Evolutionary conservation across 1,284 basidiomycete species (phyloP).

Genomic region (Inonotus hispidus): DNA sequence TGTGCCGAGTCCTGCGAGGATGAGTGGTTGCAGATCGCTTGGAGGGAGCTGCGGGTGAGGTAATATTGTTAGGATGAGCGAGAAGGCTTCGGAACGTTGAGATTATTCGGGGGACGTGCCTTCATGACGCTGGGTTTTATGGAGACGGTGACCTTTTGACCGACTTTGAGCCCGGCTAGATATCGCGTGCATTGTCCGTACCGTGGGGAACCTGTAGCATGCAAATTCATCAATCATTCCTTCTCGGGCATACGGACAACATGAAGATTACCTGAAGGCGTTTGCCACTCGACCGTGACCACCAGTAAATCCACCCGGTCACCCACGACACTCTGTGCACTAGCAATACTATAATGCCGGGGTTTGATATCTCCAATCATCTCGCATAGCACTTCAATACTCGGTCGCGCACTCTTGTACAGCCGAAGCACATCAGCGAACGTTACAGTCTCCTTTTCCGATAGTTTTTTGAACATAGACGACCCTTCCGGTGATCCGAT

Average conservation of each 20-base stretch:
- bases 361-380: constrained; percentile 93
- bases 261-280: constrained; percentile 62
- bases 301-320: constrained; percentile 92
- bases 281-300: constrained; percentile 94
- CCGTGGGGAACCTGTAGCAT: constrained; percentile 57
- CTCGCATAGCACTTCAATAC: constrained; percentile 81
- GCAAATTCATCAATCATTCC: not conserved
- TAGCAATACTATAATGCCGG: constrained; percentile 97
- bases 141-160: constrained; percentile 94
- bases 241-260: constrained; percentile 10
- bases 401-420: constrained; percentile 79
- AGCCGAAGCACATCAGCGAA: constrained; percentile 85
- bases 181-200: constrained; percentile 98
- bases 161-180: constrained; percentile 76
- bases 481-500: constrained; percentile 91
- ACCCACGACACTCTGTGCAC: constrained; percentile 90
- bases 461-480: constrained; percentile 91
- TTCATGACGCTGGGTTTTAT: constrained; percentile 99
- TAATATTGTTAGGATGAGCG: constrained; percentile 6
- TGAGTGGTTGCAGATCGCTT: constrained; percentile 82
- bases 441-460: constrained; percentile 92
- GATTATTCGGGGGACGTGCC: constrained; percentile 38
- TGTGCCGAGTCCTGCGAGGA: constrained; percentile 98
- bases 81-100: not conserved
- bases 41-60: constrained; percentile 65